These are phyloP conservation scores for Exserohilum turcica DNA, from an alignment of 2,329 filamentous ascomycete species.

Conservation along the genomic window DNA sequence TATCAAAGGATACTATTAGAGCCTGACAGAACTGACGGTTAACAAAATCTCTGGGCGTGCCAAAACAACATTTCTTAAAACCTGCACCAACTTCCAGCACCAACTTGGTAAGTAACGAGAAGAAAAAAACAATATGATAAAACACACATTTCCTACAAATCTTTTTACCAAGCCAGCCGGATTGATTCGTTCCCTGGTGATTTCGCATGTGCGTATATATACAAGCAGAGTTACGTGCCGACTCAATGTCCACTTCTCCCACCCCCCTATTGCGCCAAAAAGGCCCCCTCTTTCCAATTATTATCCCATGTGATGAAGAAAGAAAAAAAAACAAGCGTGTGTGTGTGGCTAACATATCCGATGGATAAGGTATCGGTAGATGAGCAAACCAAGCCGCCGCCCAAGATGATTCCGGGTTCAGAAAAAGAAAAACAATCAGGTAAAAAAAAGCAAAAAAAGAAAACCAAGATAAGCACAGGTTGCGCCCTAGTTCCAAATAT, in stretches of 20 bases:
- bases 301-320: slow-evolving; percentile 8
- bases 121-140: neutral
- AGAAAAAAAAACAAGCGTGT: neutral
- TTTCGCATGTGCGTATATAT: slow-evolving; percentile 5
- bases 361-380: neutral
- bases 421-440: neutral
- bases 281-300: neutral
- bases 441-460: neutral
- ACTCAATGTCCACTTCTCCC: neutral
- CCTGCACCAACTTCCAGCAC: no score
- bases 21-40: no score
- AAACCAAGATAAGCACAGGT: slow-evolving; percentile 1
- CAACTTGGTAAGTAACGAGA: no score
- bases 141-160: neutral
- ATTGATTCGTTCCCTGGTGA: neutral
- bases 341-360: slow-evolving; percentile 4
- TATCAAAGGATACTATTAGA: no score
- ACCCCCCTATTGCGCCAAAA: neutral
- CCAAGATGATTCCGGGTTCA: neutral
- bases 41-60: no score
- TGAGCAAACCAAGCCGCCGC: neutral
- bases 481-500: slow-evolving; percentile 18
- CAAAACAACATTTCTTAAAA: no score
- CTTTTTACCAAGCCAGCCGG: neutral
- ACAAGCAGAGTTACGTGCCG: neutral